Evolutionary conservation across 1,284 basidiomycete genomes (phyloP), one percentile per base, ranked within the genome.

Genomic region (Boletus calvinii): DNA sequence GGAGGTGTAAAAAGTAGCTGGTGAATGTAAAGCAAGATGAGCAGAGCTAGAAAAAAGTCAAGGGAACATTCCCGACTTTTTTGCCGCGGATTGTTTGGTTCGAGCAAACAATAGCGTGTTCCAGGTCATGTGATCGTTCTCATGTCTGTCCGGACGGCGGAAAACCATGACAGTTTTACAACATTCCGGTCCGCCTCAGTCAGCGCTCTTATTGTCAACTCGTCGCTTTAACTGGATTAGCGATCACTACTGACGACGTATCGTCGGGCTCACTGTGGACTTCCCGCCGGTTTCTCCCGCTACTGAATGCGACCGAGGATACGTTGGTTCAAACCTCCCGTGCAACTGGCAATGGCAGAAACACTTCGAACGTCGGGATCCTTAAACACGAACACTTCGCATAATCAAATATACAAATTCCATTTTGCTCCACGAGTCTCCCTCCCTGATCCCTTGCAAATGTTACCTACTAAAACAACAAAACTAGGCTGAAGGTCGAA

Each of bases 401-500:
- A 22, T 12, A 20, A 12, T 45, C 37, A 36, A 34, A 26, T 42
- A 26, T 31, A 50, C 42, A 42, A 42, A n/a, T 38, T 37, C 29
- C 43, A 59, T 54, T 46, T 26, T 11, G 29, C 24, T 26, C 24
- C 17, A 39, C 24, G 30, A 22, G 18, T 38, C 35, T 24, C 42
- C 41, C 32, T 30, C 36, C 39, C 45, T 22, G 26, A 43, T 55
- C 37, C 44, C 38, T 32, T 22, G 13, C 31, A 41, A 53, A 42
- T 9, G 1, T 4, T 45, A 50, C 11, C 35, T 59, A 62, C 52
- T 59, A 58, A 64, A 54, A 64, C 55, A 67, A 64, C 55, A 67
- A 15, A 4, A 45, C 40, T 47, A 57, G 45, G 11, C 40, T 22
- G 52, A 62, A 66, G 15, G 45, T 56, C 62, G 63, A 64, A 64